phyloP scores from a whole-genome alignment of 768 basidiomycete genomes.

The Leucocoprinus birnbaumii region DNA sequence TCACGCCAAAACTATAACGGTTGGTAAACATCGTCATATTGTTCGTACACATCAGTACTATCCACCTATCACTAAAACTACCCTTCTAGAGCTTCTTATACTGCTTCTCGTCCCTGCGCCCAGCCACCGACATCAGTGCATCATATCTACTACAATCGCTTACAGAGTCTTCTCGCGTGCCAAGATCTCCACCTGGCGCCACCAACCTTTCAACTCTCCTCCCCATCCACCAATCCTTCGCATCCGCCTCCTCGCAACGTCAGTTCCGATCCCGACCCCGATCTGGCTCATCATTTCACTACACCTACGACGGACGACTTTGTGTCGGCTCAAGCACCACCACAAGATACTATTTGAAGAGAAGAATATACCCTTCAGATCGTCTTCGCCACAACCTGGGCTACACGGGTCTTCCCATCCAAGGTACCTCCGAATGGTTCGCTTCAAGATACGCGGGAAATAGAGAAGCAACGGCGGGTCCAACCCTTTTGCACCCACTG shows the following conservation, averaged over 20 bases:
- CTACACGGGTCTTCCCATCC: constrained; percentile 36
- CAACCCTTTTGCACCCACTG: constrained; percentile 44
- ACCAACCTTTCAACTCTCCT: constrained; percentile 38
- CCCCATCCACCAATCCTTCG: constrained; percentile 51
- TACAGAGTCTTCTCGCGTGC: constrained; percentile 5
- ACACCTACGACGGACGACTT: constrained; percentile 22
- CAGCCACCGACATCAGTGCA: too few species aligned
- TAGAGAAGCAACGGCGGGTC: constrained; percentile 63
- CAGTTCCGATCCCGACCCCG: constrained; percentile 29
- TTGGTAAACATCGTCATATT: too few species aligned
- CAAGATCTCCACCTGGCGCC: constrained; percentile 30
- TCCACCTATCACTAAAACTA: too few species aligned
- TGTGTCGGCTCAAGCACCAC: constrained; percentile 47
- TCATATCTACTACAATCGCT: too few species aligned
- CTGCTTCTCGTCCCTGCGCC: too few species aligned
- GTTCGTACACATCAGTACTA: too few species aligned
- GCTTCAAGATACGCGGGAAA: constrained; percentile 52
- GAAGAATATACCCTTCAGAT: constrained; percentile 37
- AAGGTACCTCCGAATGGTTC: constrained; percentile 50
- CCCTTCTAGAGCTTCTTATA: too few species aligned
- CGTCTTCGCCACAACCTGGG: constrained; percentile 43
- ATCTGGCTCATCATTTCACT: constrained; percentile 25
- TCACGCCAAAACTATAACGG: not conserved
- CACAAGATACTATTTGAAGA: constrained; percentile 47
- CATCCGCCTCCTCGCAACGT: constrained; percentile 33